Conservation (phyloP, 2,329 filamentous ascomycete genomes). For the Alternaria sp. region DNA sequence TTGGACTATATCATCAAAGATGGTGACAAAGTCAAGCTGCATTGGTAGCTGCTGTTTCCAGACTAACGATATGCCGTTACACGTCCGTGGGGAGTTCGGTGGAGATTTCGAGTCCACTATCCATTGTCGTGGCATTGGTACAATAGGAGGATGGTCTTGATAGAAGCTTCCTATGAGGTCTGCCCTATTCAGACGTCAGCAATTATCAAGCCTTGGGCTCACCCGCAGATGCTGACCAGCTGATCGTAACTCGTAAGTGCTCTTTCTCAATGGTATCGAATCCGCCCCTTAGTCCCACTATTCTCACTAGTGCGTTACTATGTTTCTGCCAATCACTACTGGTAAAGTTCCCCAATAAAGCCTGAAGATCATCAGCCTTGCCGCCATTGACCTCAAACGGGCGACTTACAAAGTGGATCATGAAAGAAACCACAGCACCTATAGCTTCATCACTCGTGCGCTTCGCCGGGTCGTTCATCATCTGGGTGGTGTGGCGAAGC, state of each 20-base stretch:
- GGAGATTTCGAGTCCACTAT: slow-evolving; percentile 50
- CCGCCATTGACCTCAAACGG: too few species aligned
- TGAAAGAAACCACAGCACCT: slow-evolving; percentile 29
- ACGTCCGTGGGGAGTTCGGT: slow-evolving; percentile 66
- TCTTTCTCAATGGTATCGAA: slow-evolving; percentile 28
- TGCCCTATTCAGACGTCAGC: slow-evolving; percentile 23
- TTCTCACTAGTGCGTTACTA: slow-evolving; percentile 29
- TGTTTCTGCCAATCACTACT: slow-evolving; percentile 32
- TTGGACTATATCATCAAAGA: slow-evolving; percentile 38
- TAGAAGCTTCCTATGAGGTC: slow-evolving; percentile 38
- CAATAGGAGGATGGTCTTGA: slow-evolving; percentile 34
- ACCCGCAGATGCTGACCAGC: slow-evolving; percentile 27
- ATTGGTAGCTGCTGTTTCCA: slow-evolving; percentile 59
- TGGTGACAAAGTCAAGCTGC: slow-evolving; percentile 32
- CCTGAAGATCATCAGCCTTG: slow-evolving; percentile 13
- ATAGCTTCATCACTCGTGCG: slow-evolving; percentile 31
- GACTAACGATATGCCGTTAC: slow-evolving; percentile 60
- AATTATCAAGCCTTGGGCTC: too few species aligned
- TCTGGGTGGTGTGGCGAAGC: slow-evolving; percentile 22
- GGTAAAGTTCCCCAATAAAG: slow-evolving; percentile 27
- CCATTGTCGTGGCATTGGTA: slow-evolving; percentile 36
- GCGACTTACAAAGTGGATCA: slow-evolving; percentile 35
- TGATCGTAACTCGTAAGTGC: slow-evolving; percentile 35
- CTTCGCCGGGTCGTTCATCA: slow-evolving; percentile 28
- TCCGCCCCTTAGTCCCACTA: slow-evolving; percentile 33